Evolutionary conservation across 345 rosid species (phyloP), one percentile per base, ranked within the genome.

Genomic region (Streptanthus diversifolius): DNA sequence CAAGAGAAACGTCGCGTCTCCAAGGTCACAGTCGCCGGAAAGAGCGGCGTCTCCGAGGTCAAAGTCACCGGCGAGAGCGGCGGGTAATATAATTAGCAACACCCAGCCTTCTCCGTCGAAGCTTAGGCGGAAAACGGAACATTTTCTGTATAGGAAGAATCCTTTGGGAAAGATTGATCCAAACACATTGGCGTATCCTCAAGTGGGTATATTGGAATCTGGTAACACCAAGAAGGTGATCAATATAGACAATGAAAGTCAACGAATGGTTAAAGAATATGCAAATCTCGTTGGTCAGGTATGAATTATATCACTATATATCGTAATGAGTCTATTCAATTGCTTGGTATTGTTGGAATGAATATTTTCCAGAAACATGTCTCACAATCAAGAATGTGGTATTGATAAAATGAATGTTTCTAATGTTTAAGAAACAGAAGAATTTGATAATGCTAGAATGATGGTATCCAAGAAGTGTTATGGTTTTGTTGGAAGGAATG

Each of bases 41-140:
- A 85, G 89, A 78, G 12, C 77, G 1, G 86, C 89, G 1, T 89
- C 98, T 5, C 99, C 99, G 3, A 95, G 96, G 32, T 87, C 98
- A 15, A 81, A 77, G 73, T 91, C 97, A 5, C 93, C 93, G 21
- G 87, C 85, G 0, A 85, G 89, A 79, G 12, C 72, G 1, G 82
- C 79, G 62, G 25, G 3, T 56, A 57, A 33, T 25, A 2, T 24
- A 3, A 68, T 70, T 2, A 83, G 76, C 49, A 70, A 62, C 68
- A 85, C 81, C 57, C 68, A 57, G 77, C 73, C 77, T 48, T 71
- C 81, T 0, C 92, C 93, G 40, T 72, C 87, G 0, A 75, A 75
- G 7, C 90, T 87, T 21, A 93, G 93, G 68, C 85, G 95, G 76
- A 93, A 93, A 82, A 90, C 90, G 0, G 98, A 93, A 17, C 89